Evolutionary conservation across 2,329 filamentous ascomycete genomes (phyloP).

Genomic region (Ascochyta viciae-villosae): DNA sequence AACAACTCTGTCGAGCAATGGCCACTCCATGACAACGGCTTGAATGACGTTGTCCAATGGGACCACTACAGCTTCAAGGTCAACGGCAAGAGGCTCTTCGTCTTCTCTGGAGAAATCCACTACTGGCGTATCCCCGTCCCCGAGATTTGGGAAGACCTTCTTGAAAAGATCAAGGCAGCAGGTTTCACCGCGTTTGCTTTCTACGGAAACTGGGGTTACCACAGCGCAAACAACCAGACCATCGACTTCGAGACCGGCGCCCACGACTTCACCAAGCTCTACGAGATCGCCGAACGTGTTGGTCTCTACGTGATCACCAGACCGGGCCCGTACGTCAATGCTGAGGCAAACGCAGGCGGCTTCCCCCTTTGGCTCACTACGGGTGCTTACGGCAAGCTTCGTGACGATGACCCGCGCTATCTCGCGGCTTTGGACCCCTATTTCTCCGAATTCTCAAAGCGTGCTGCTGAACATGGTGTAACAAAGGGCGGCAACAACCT

Average conservation of each 20-base stretch:
- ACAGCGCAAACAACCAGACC: constrained; percentile 54
- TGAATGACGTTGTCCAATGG: constrained; percentile 60
- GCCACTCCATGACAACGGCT: constrained; percentile 58
- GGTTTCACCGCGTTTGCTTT: constrained; percentile 59
- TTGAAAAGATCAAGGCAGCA: constrained; percentile 61
- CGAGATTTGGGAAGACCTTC: constrained; percentile 58
- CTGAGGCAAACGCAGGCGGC: constrained; percentile 68
- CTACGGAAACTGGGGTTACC: constrained; percentile 59
- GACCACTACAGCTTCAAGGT: constrained; percentile 62
- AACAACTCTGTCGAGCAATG: constrained; percentile 45
- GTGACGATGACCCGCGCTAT: constrained; percentile 62
- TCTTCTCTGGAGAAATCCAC: constrained; percentile 63
- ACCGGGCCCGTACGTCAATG: constrained; percentile 69
- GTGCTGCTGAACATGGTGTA: constrained; percentile 62
- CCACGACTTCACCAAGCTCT: constrained; percentile 61
- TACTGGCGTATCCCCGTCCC: constrained; percentile 60
- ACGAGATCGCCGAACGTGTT: constrained; percentile 61
- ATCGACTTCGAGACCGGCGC: constrained; percentile 62
- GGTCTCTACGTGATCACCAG: constrained; percentile 64
- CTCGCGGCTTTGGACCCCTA: constrained; percentile 63
- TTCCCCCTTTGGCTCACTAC: constrained; percentile 69
- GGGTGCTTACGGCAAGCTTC: constrained; percentile 62
- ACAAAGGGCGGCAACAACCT: constrained; percentile 65
- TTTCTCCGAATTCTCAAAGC: constrained; percentile 58
- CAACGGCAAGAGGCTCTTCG: constrained; percentile 59